A percentile compares a stretch with the other conserved stretches of the same genome.
Conservation (phyloP, 1,284 basidiomycete genomes). For the Ceratobasidium sp. region DNA sequence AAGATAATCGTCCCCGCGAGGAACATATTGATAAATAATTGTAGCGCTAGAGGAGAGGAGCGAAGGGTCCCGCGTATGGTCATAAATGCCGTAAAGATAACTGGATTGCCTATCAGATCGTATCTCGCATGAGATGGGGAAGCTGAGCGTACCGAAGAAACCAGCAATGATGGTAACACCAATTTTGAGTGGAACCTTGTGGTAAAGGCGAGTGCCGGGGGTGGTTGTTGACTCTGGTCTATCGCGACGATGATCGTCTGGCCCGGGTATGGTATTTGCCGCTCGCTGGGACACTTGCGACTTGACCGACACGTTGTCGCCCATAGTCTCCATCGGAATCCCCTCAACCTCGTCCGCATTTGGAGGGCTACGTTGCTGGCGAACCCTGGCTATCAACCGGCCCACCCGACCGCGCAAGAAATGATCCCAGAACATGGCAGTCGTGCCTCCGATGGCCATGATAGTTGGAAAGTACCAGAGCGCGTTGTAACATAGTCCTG, state of each 20-base stretch:
- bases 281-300: background rate
- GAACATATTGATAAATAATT: conserved; percentile 61
- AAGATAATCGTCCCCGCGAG: conserved; percentile 66
- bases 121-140: background rate
- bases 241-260: background rate
- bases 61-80: conserved; percentile 54
- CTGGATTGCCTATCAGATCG: conserved; percentile 45
- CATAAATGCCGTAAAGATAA: conserved; percentile 54
- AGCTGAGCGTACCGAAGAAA: conserved; percentile 43
- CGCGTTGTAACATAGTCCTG: conserved; percentile 65
- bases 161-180: conserved; percentile 41
- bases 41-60: conserved; percentile 52
- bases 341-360: conserved; percentile 5
- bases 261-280: background rate
- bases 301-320: conserved; percentile 1
- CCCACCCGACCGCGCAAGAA: conserved; percentile 48
- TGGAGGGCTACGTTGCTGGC: background rate
- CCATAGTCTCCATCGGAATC: conserved; percentile 20
- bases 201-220: background rate
- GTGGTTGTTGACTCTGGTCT: background rate
- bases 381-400: background rate
- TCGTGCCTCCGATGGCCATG: conserved; percentile 54
- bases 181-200: conserved; percentile 31
- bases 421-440: conserved; percentile 56
- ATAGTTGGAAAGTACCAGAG: conserved; percentile 60